These are phyloP conservation scores for Dothideomycetes sp. DNA, from an alignment of 2,329 filamentous ascomycete species.

Conservation along the genomic window DNA sequence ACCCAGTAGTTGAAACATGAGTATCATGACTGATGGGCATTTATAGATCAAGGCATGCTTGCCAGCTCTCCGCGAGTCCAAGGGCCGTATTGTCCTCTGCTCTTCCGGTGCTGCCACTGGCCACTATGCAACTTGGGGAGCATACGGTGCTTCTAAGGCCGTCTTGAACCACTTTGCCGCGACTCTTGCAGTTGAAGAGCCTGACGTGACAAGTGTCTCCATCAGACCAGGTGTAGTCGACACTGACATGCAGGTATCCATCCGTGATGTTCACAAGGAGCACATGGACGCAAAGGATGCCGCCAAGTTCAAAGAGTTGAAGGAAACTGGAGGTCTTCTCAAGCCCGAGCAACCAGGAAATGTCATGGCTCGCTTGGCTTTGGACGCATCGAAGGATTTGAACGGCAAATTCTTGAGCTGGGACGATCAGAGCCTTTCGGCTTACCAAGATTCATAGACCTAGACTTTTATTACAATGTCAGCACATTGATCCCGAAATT, in stretches of 20 bases:
- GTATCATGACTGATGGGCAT: not conserved
- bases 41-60: conserved; percentile 60
- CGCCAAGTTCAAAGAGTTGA: conserved; percentile 58
- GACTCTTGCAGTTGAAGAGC: conserved; percentile 69
- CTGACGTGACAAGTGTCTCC: conserved; percentile 61
- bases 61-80: conserved; percentile 55
- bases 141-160: conserved; percentile 76
- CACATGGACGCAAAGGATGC: conserved; percentile 50
- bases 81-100: conserved; percentile 66
- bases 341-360: conserved; percentile 75
- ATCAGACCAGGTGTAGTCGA: conserved; percentile 75
- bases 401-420: conserved; percentile 66
- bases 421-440: conserved; percentile 44
- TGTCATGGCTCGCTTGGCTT: conserved; percentile 72
- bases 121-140: conserved; percentile 64
- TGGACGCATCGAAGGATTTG: conserved; percentile 55
- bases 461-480: conserved; percentile 3
- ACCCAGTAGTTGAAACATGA: conserved; percentile 4
- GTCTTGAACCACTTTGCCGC: conserved; percentile 69
- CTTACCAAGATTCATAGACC: conserved; percentile 40
- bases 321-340: conserved; percentile 62
- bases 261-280: conserved; percentile 62
- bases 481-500: conserved; percentile 4
- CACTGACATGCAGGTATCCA: conserved; percentile 79
- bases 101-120: conserved; percentile 67